Evolutionary conservation across 768 basidiomycete genomes (phyloP), one percentile per base, ranked within the genome.

Genomic region (Daedaleopsis nitida): DNA sequence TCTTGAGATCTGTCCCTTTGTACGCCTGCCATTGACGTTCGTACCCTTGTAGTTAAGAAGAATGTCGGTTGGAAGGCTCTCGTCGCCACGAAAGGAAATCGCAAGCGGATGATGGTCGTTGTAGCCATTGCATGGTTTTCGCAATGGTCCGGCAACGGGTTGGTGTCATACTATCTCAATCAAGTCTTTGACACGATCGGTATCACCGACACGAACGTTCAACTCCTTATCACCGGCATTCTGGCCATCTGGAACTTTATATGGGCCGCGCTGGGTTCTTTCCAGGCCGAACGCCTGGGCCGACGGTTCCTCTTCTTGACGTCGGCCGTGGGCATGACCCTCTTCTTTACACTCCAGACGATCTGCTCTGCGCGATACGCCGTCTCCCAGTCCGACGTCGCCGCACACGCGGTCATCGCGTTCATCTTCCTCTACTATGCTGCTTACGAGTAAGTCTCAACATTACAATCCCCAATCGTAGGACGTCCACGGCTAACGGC

Each of bases 341-440:
- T 89, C 38, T 87, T 86, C 75, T 91, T 86, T 78, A 80, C 75
- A 52, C 69, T 88, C 42, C 89, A 91, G 75, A 90, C 88, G 5
- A 79, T 85, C 48, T 86, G 85, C 72, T 85, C 86, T 27, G 81
- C 86, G 3, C 72, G 78, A 56, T 91, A 81, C 71, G 77, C 78
- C 11, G 74, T 83, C 44, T 74, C 76, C 21, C 69, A 75, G 1
- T 69, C 70, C 44, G 19, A 68, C 13, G 69, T 70, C 4, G 85
- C 88, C 9, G 86, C 84, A 8, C 85, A 91, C 67, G 81, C 88
- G 21, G 84, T 92, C 74, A 88, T 94, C 61, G 90, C 84, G 3
- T 89, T 92, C 77, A 90, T 93, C 75, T 93, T 92, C 83, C 72
- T 93, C 59, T 93, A 85, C 78, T 91, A 90, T 70, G 86, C 86